Conservation (phyloP, 345 rosid species). For the Aurinia saxatilis region DNA sequence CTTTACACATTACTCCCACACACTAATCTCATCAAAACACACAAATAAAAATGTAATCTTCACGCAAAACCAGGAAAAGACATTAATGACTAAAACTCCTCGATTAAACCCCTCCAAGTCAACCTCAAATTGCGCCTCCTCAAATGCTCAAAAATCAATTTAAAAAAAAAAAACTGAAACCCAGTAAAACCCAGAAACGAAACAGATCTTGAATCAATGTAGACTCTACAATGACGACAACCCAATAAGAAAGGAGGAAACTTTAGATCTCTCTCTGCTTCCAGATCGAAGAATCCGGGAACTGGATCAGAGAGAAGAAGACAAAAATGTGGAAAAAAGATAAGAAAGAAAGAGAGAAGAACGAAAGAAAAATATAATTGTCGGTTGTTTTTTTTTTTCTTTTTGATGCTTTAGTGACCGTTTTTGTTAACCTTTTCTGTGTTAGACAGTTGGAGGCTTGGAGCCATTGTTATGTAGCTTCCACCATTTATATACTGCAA, state of each 20-base stretch:
- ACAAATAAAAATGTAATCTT: slow-evolving; percentile 11
- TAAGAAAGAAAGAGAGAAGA: neutral
- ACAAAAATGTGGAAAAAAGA: slow-evolving; percentile 23
- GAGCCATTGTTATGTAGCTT: slow-evolving; percentile 6
- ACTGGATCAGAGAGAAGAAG: slow-evolving; percentile 17
- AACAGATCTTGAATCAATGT: neutral
- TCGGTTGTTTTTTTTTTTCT: slow-evolving; percentile 21
- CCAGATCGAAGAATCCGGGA: slow-evolving; percentile 24
- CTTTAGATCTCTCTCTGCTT: slow-evolving; percentile 9
- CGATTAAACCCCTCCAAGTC: slow-evolving; percentile 17
- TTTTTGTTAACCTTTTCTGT: slow-evolving; percentile 22
- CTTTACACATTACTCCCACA: slow-evolving; percentile 24
- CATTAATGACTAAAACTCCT: slow-evolving; percentile 19
- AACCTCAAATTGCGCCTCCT: slow-evolving; percentile 12
- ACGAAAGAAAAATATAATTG: slow-evolving; percentile 4
- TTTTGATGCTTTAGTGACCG: slow-evolving; percentile 3
- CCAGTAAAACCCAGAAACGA: slow-evolving; percentile 3
- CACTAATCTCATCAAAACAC: slow-evolving; percentile 7
- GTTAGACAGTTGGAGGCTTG: slow-evolving; percentile 26
- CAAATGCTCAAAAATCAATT: neutral
- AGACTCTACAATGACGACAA: no score
- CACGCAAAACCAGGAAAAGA: slow-evolving; percentile 21
- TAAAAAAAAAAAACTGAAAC: neutral
- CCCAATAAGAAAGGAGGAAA: slow-evolving; percentile 5
- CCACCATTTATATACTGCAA: neutral